Evolutionary conservation across 495 filamentous ascomycete species (phyloP).

Genomic region (Pseudoneurospora amorphoporcata): DNA sequence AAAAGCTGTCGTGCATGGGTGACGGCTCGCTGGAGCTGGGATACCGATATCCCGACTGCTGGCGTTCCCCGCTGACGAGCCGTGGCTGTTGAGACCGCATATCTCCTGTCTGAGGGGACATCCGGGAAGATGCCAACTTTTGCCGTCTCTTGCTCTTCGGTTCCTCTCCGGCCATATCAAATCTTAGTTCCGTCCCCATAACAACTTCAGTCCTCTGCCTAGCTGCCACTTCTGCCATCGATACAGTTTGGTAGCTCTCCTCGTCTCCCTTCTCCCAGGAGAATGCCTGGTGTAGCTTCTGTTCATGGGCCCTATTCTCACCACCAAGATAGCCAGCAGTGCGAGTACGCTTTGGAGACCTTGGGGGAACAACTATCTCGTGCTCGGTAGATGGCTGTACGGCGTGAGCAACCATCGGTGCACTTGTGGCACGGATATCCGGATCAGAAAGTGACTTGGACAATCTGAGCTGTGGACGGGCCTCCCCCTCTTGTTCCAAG

Average conservation of each 20-base stretch:
- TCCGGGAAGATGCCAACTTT: neutral
- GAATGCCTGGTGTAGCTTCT: neutral
- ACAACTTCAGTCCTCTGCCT: neutral
- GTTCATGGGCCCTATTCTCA: neutral
- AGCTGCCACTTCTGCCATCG: neutral
- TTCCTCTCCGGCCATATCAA: neutral
- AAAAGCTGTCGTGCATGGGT: neutral
- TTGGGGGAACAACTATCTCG: conserved; percentile 10
- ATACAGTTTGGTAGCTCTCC: neutral
- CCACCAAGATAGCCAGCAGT: neutral
- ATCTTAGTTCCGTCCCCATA: neutral
- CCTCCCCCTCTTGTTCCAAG: neutral
- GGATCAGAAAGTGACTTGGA: conserved; percentile 6
- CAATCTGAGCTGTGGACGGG: neutral
- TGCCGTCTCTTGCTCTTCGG: neutral
- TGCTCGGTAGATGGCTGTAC: neutral
- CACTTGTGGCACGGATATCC: neutral
- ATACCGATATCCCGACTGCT: neutral
- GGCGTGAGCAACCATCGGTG: neutral
- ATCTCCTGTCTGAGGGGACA: neutral
- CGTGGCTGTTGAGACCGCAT: neutral
- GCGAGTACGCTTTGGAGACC: conserved; percentile 13
- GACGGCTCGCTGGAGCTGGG: neutral
- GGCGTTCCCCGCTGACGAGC: neutral
- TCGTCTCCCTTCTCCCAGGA: neutral